phyloP scores from a whole-genome alignment of 148 eudicot genomes.

The Rhododendron ovatum region DNA sequence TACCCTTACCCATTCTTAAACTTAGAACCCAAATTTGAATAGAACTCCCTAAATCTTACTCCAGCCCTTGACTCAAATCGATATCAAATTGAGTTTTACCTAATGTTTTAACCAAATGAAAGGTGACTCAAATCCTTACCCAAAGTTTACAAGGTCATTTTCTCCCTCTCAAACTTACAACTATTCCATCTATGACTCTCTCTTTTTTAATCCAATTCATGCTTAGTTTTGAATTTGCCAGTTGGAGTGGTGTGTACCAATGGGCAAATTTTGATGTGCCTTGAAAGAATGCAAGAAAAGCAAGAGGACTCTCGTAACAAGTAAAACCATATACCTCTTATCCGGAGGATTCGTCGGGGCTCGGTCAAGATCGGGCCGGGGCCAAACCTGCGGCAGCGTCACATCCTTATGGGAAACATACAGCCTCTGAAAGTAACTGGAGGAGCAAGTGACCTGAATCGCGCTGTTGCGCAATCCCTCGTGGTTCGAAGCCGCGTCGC shows the following conservation, averaged over 20 bases:
- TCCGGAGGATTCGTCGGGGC: constrained; percentile 24
- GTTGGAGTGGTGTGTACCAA: too few species aligned
- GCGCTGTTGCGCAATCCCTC: constrained; percentile 21
- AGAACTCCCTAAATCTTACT: not conserved
- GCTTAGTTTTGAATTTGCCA: too few species aligned
- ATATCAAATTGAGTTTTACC: too few species aligned
- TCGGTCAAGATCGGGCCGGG: constrained; percentile 12
- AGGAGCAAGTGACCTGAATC: constrained; percentile 36
- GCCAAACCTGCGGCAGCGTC: constrained; percentile 40
- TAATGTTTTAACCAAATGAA: too few species aligned
- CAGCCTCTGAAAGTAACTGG: constrained; percentile 45
- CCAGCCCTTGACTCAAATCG: not conserved
- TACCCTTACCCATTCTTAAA: too few species aligned
- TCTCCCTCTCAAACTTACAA: too few species aligned
- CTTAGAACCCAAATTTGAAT: not conserved
- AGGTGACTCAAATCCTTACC: not conserved
- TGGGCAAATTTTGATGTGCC: too few species aligned
- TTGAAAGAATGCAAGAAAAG: not conserved
- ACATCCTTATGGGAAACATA: constrained; percentile 38
- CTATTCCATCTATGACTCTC: too few species aligned
- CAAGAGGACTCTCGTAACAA: not conserved
- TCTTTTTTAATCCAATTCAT: too few species aligned
- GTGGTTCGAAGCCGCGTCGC: constrained; percentile 32
- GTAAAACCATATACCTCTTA: constrained; percentile 13
- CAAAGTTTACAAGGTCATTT: too few species aligned